Conservation (phyloP, 805 yeast genomes). For the Candida insectorum region DNA sequence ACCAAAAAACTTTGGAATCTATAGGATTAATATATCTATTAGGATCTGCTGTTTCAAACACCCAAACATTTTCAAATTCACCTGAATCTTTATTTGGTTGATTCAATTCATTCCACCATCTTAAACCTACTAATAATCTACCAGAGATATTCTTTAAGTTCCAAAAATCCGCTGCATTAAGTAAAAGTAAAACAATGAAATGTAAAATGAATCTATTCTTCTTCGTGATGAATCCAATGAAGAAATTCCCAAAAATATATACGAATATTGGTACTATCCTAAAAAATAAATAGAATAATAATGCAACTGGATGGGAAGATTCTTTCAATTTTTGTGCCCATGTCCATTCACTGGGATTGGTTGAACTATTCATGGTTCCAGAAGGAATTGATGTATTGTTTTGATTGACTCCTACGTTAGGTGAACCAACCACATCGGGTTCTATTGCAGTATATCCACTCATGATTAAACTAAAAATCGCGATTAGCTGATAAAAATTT, state of each 20-base stretch:
- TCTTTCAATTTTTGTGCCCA: conserved; percentile 44
- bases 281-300: conserved; percentile 59
- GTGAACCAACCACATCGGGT: conserved; percentile 14
- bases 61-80: conserved; percentile 67
- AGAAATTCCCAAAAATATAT: conserved; percentile 68
- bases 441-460: conserved; percentile 28
- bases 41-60: conserved; percentile 81
- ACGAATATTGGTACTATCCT: conserved; percentile 61
- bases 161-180: conserved; percentile 91
- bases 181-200: conserved; percentile 72
- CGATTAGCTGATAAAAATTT: conserved; percentile 1
- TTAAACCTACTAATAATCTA: conserved; percentile 79
- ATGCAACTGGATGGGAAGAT: conserved; percentile 82
- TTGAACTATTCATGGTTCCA: conserved; percentile 2
- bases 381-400: conserved; percentile 1
- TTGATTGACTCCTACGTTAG: conserved; percentile 2
- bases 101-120: conserved; percentile 91
- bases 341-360: conserved; percentile 17
- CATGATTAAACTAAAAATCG: conserved; percentile 1
- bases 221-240: conserved; percentile 44
- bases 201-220: conserved; percentile 61
- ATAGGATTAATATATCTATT: conserved; percentile 76
- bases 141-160: conserved; percentile 90
- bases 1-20: conserved; percentile 88
- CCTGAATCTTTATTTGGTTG: conserved; percentile 48